Base-by-base conservation (phyloP, 306 rosid species). In the Biancaea sappan region DNA sequence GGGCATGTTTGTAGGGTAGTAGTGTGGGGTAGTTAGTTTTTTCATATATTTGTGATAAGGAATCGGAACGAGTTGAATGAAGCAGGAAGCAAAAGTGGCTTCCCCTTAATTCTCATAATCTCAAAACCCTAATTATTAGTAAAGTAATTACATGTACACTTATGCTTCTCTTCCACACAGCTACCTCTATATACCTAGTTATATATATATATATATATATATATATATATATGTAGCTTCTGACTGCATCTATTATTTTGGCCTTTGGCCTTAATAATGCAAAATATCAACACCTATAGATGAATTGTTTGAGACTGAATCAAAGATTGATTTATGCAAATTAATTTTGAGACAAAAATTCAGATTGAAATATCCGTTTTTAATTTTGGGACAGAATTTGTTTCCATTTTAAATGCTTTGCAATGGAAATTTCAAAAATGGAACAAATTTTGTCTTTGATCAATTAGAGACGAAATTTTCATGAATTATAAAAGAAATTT, bases 21-120 rank as follows among this genome's bases (percentile, higher is more conserved):
- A 87, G 91, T 66, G 87, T 87, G 88, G 91, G 91, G 86, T 73
- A 25, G 25, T 53, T 34, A 34, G 13, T 64, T 2, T 2, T 82
- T 56, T 54, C 80, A 63, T 16, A 4, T 29, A 38, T 74, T 61
- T 68, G 73, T 70, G 12, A 16, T 60, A 12, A 58, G 70, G 77
- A 74, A 65, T 43, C 46, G 3, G 34, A 70, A 47, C 37, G 58
- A 57, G 18, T 3, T 48, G 52, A 71, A 69, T 47, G 19, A 72
- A 22, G 5, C 10, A 26, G 15, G 46, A 65, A 66, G 40, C 16
- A 15, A 24, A 12, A 6, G 32, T 3, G 9, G 28, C 25, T 76
- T 66, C 43, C 80, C 67, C 56, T 61, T 15, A 76, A 64, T 14
- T 19, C 28, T 79, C n/a, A 52, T 66, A 44, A 75, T 4, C 35